These are phyloP conservation scores for Drechslerella stenobrocha DNA, from an alignment of 2,329 filamentous ascomycete species.

Conservation along the genomic window DNA sequence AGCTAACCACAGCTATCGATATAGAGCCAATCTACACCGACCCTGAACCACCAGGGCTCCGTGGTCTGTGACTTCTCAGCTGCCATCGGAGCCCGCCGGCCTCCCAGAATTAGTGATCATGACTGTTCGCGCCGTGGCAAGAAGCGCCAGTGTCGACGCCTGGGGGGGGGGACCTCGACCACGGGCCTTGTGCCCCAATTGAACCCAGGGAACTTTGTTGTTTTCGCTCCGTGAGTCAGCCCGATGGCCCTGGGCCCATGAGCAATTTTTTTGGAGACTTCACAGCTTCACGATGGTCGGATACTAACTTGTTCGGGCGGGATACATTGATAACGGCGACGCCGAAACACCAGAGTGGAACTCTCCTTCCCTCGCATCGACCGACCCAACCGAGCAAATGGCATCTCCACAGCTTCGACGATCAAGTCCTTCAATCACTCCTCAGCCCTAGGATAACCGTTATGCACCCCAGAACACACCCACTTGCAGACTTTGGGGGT, in stretches of 20 bases:
- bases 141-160: background rate
- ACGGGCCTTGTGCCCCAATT: background rate
- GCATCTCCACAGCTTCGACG: background rate
- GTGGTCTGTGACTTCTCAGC: background rate
- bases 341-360: conserved; percentile 25
- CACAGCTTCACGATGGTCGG: conserved; percentile 24
- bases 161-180: background rate
- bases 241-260: background rate
- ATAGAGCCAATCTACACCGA: no score
- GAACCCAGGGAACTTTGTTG: background rate
- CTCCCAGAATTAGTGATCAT: conserved; percentile 1
- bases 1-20: background rate
- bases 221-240: conserved; percentile 14
- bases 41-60: background rate
- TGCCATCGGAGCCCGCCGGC: background rate
- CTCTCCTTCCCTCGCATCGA: conserved; percentile 6
- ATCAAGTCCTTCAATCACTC: background rate
- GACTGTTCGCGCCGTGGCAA: background rate
- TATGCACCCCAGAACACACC: background rate
- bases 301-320: conserved; percentile 4
- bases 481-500: background rate
- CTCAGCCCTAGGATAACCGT: background rate
- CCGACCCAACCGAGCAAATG: conserved; percentile 5
- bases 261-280: conserved; percentile 5
- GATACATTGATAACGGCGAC: conserved; percentile 37